These are phyloP conservation scores for Auxenochlorella protothecoides DNA, from an alignment of 139 green algal genomes.

Conservation along the genomic window DNA sequence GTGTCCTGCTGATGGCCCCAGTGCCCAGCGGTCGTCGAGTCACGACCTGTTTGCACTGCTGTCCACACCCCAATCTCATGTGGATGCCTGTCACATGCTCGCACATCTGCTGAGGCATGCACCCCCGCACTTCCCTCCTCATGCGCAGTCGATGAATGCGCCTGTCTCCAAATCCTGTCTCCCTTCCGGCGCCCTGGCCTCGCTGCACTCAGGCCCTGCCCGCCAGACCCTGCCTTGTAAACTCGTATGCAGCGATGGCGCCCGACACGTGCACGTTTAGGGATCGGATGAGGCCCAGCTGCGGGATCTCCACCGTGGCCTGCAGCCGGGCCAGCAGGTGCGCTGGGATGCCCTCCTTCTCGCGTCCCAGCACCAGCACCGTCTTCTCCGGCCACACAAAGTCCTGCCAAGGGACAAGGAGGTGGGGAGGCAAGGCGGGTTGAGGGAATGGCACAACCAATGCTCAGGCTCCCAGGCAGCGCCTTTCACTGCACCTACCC, in stretches of 20 bases:
- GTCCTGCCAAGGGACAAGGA: slow-evolving; percentile 20
- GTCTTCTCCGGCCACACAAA: slow-evolving; percentile 40
- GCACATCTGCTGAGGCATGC: too few species aligned
- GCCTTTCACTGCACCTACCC: too few species aligned
- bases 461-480: too few species aligned
- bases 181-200: neutral
- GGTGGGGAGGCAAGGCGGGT: neutral
- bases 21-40: neutral
- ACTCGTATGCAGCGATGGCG: slow-evolving; percentile 80
- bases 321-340: slow-evolving; percentile 59
- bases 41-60: neutral
- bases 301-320: slow-evolving; percentile 79
- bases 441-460: too few species aligned
- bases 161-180: neutral
- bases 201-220: neutral
- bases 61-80: neutral
- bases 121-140: too few species aligned
- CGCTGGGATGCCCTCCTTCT: slow-evolving; percentile 73
- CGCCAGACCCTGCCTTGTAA: slow-evolving; percentile 44
- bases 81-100: too few species aligned
- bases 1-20: too few species aligned
- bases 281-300: slow-evolving; percentile 75
- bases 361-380: slow-evolving; percentile 76
- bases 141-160: too few species aligned
- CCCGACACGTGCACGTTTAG: slow-evolving; percentile 90